Evolutionary conservation across 495 filamentous ascomycete species (phyloP).

Genomic region (Apiosordaria backusii): DNA sequence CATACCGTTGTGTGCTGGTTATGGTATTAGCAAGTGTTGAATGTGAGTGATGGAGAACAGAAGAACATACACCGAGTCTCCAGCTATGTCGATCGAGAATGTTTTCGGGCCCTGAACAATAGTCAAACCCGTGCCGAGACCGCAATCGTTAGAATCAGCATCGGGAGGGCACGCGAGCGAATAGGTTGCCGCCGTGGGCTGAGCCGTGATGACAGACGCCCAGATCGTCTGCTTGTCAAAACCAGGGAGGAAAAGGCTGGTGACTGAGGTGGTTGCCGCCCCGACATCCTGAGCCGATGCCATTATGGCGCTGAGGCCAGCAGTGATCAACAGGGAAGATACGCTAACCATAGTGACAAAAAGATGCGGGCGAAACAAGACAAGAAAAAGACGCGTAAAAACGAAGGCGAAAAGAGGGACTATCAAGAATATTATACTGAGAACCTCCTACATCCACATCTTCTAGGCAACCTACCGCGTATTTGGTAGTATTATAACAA

Average conservation of each 20-base stretch:
- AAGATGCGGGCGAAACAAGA: background rate
- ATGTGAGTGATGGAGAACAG: background rate
- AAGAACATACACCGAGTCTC: background rate
- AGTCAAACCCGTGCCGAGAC: conserved; percentile 26
- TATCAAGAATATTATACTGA: background rate
- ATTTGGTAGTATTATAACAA: background rate
- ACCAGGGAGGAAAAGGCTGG: conserved; percentile 37
- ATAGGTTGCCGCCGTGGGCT: conserved; percentile 40
- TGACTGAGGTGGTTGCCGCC: conserved; percentile 30
- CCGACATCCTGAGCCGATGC: conserved; percentile 2
- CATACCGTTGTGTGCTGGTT: background rate
- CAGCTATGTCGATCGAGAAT: conserved; percentile 21
- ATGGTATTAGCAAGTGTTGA: background rate
- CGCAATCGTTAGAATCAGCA: conserved; percentile 20
- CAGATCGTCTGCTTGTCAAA: conserved; percentile 36
- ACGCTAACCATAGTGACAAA: conserved; percentile 12
- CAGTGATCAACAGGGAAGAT: conserved; percentile 23
- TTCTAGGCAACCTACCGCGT: background rate
- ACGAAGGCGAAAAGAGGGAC: background rate
- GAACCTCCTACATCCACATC: background rate
- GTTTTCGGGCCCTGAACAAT: conserved; percentile 33
- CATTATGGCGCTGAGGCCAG: conserved; percentile 18
- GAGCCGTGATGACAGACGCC: conserved; percentile 42
- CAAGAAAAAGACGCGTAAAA: background rate
- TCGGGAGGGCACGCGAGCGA: conserved; percentile 39